Base-by-base conservation (phyloP, 192 early-diverging fungal species). In the Dispira parvispora region DNA sequence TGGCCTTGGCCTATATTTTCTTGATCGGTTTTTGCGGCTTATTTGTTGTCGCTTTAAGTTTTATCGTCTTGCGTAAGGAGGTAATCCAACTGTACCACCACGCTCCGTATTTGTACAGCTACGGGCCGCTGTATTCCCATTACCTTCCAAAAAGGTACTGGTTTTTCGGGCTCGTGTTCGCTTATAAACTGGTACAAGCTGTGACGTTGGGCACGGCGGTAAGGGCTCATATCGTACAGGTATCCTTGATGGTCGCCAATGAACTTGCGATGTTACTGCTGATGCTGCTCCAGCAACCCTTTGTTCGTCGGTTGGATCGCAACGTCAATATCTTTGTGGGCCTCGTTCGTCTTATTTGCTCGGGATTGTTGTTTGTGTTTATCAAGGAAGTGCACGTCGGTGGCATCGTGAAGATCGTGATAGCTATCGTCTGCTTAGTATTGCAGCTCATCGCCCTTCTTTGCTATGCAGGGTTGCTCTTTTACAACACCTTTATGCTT, bases 101-200 rank as follows among this genome's bases (percentile, higher is more conserved):
- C n/a, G 58, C 43, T 25, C 58, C 43, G 0, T 61, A 43, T 44
- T 44, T 61, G 28, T 61, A 61, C 42, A n/a, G 43, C 42, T 61
- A 44, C 42, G 58, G 58, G 1, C 38, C 58, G 12, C 42, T 61
- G 32, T 61, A 61, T 25, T 23, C n/a, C 1, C 14, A 14, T n/a
- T 61, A 61, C n/a, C 20, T 10, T 6, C 20, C 21, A 2, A 14
- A 61, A 21, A 61, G 28, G 11, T 61, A 61, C 43, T 42, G 43
- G 43, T 61, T 61, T 44, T 61, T 61, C 42, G 58, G 43, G 58
- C 26, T 44, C 16, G 20, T 61, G 5, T 61, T 61, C 42, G 58
- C 42, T 8, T 61, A 61, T 44, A 32, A 43, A 20, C 20, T 61
- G 18, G 42, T 61, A 8, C 42, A 43, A 42, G 58, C 58, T 18